Evolutionary conservation across 805 yeast species (phyloP), one percentile per base, ranked within the genome.

Genomic region (Candida dajiaensis): DNA sequence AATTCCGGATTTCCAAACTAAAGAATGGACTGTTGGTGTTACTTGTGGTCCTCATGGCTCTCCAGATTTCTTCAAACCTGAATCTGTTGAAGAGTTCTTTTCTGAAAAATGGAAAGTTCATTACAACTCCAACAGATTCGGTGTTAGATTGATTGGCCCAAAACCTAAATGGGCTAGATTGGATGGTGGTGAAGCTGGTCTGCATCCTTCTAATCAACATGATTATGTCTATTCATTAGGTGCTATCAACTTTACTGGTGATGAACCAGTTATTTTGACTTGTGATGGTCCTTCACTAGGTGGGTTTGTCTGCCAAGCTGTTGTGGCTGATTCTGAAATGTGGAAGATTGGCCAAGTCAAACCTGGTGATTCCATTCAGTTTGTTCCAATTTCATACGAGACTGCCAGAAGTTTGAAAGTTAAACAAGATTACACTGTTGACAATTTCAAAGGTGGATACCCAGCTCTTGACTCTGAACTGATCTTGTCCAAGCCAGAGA

Each of bases 341-440:
- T 92, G 98, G 98, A 94, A 94, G 71, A 86, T 94, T 62, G 99
- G 99, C 41, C 98, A 92, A 70, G 90, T 88, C 38, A 90, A 87
- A 66, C 97, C 98, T 5, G 98, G 98, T 61, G 98, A 94, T 61
- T 57, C 66, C 41, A 81, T 92, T 50, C 77, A 77, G 54, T 92
- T 94, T 72, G 80, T 81, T 47, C 96, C 97, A 33, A 74, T 94
- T 39, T 58, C 80, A 15, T 84, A 78, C 56, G 81, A 77, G 26
- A 68, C 75, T 48, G 97, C 98, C 7, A 71, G 85, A 53, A 64
- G 64, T 16, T 70, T 90, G 65, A 85, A 80, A 65, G 58, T 58
- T 23, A 64, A 69, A 1, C 95, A 85, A 62, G 90, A 88, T 61
- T 54, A 58, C 25, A 67, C 73, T 20, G 71, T 85, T 50, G 60